These are phyloP conservation scores for Pseudoscleropodium purum DNA, from an alignment of 225 moss, liverwort and hornwort genomes.

Conservation along the genomic window DNA sequence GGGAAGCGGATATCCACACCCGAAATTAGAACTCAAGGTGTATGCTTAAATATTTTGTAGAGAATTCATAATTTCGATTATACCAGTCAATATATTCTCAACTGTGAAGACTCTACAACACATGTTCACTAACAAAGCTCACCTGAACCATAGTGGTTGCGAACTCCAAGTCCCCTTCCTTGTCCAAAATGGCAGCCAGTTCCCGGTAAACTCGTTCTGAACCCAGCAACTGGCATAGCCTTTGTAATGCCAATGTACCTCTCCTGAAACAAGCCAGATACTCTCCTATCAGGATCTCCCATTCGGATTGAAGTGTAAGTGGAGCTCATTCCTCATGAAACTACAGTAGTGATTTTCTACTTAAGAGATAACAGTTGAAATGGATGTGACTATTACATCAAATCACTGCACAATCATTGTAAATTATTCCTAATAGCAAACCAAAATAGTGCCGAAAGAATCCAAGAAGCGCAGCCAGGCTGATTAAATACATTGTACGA, in stretches of 20 bases:
- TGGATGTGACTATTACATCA: background rate
- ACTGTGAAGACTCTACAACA: background rate
- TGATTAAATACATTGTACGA: background rate
- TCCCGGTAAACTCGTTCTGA: constrained; percentile 84
- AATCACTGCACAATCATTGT: background rate
- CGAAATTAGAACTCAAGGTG: background rate
- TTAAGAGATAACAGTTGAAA: background rate
- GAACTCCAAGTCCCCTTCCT: constrained; percentile 75
- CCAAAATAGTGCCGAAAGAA: background rate
- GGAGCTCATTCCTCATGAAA: background rate
- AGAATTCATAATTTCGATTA: background rate
- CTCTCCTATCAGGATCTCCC: background rate
- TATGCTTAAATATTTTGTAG: background rate
- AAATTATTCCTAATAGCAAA: background rate
- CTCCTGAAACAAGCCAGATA: constrained; percentile 44
- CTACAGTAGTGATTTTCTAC: background rate
- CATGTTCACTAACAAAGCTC: background rate
- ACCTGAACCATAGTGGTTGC: constrained; percentile 96
- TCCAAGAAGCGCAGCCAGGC: background rate
- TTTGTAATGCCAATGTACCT: constrained; percentile 68
- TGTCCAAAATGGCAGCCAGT: constrained; percentile 71
- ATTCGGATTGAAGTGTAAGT: background rate
- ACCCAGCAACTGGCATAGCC: constrained; percentile 69
- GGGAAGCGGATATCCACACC: background rate
- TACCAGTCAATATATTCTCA: background rate